These are phyloP conservation scores for Harrya chromipes DNA, from an alignment of 768 basidiomycete species.

Conservation along the genomic window DNA sequence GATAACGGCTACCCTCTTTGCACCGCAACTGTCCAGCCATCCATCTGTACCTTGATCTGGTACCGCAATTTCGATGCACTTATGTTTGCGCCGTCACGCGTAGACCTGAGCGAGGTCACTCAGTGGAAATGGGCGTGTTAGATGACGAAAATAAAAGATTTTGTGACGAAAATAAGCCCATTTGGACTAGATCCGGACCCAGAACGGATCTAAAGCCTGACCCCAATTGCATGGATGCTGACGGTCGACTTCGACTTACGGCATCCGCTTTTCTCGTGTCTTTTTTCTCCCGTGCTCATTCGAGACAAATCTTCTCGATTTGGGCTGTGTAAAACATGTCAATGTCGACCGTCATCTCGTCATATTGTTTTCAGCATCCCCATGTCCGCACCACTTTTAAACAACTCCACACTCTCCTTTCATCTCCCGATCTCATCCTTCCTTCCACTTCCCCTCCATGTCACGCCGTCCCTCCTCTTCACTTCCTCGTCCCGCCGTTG, in stretches of 20 bases:
- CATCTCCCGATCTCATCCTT: conserved; percentile 26
- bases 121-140: no score
- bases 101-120: no score
- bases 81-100: not conserved
- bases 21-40: not conserved
- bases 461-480: conserved; percentile 52
- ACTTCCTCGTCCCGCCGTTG: conserved; percentile 29
- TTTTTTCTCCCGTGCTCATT: conserved; percentile 23
- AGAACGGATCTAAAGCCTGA: conserved; percentile 17
- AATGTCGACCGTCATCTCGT: conserved; percentile 24
- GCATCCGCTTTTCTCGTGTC: conserved; percentile 36
- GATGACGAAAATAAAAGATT: not conserved
- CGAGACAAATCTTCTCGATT: conserved; percentile 12
- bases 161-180: conserved; percentile 2
- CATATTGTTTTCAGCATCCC: conserved; percentile 12
- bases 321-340: conserved; percentile 25
- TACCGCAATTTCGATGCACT: not conserved
- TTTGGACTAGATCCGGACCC: conserved; percentile 15
- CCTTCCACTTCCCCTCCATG: conserved; percentile 41
- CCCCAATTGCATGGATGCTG: conserved; percentile 27
- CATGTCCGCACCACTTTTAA: conserved; percentile 23
- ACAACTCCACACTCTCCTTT: conserved; percentile 2
- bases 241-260: conserved; percentile 35
- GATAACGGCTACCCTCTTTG: conserved; percentile 15
- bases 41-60: not conserved